Base-by-base conservation (phyloP, 768 basidiomycete species). In the Lactifluus pinguis region DNA sequence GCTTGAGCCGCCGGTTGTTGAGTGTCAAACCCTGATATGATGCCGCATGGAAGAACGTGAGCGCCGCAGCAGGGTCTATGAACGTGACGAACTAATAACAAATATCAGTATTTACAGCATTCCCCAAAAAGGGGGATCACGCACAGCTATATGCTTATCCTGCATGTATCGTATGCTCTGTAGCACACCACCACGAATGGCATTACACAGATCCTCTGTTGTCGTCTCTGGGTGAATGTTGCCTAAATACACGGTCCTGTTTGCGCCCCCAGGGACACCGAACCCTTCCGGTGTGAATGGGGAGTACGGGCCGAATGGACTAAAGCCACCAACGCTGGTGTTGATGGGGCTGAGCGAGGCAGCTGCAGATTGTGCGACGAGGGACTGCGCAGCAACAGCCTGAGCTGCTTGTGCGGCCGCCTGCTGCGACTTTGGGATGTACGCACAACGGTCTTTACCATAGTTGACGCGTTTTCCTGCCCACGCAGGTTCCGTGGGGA, bases 381-480 rank as follows among this genome's bases (percentile, higher is more conserved):
- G 76, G n/a, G 73, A 86, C 70, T 91, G 89, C 0, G 89, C 89
- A 5, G 89, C 89, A n/a, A 87, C 89, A 29, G 86, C 88, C 68
- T 92, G 89, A 7, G 89, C 89, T 53, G 88, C 87, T 67, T 89
- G 88, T 2, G 89, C 89, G 10, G 89, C 89, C 0, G 84, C 92
- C 75, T 89, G 94, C 74, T 88, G 95, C 39, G 88, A 94, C 76
- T 92, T 98, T 66, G 97, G 97, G 29, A 98, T 89, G 71, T 97
- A 98, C 11, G 95, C 95, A 66, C 95, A 98, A 57, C 95, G 91
- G 71, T 99, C 97, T 74, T 99, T 99, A 69, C 95, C 95, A 68
- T 95, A 99, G 74, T 94, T 95, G 73, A 99, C 92, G 50, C 95
- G 86, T 71, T 94, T 97, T 66, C 92, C 95, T 4, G 88, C 87